Evolutionary conservation across 2,329 filamentous ascomycete species (phyloP), one percentile per base, ranked within the genome.

Genomic region (Fusarium luffae): DNA sequence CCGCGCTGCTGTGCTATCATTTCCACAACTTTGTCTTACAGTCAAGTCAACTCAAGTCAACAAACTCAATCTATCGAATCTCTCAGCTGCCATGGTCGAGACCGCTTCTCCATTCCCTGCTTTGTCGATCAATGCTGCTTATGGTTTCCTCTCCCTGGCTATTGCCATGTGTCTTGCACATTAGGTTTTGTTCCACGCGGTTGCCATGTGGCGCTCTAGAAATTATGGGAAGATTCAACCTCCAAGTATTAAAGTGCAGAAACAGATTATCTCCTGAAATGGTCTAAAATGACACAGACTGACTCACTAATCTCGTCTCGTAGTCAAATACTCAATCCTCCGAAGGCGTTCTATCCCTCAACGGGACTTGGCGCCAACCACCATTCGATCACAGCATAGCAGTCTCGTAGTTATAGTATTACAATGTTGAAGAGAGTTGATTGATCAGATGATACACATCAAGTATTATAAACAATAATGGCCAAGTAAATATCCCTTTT

Each of bases 51-150:
- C 32, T 34, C 32, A 34, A 19, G 19, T 41, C 56, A 25, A 41
- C 32, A 51, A 40, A 27, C 37, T 44, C 30, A 43, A 30, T 28
- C 37, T n/a, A 43, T 18, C 43, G 27, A 28, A 46, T 62, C 37
- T 62, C 37, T n/a, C 28, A 52, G 44, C 52, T 56, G 49, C 55
- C 62, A 43, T 64, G 62, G 51, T 60, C 58, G 46, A 70, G 58
- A 54, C 63, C 49, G 3, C 7, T 57, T 52, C 32, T 30, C 28
- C 62, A 54, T 70, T 68, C 54, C 58, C 63, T 47, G 28, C 16
- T n/a, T 21, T 59, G 59, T 46, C 54, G 59, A 68, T 64, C 66
- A 46, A 63, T 59, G 21, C 54, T 68, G 4, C 49, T 68, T 55
- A 34, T 59, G 58, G 59, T 18, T 32, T 42, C 49, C 3, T 48